Conservation (phyloP, 2,329 filamentous ascomycete species). For the Bipolaris victoriae region DNA sequence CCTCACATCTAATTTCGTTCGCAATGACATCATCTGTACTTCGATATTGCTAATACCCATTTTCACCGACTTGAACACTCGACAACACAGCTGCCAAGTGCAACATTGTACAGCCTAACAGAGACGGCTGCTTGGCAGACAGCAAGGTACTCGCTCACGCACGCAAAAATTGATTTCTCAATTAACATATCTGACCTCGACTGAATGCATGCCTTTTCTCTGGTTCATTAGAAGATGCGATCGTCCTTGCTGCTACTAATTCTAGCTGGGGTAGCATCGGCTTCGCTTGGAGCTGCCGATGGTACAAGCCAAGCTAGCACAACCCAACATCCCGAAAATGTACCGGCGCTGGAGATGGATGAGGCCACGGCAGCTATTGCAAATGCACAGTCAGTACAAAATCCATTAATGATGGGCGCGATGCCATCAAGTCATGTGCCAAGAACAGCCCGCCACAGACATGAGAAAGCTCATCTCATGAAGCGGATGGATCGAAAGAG, state of each 20-base stretch:
- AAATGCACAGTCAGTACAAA: conserved; percentile 6
- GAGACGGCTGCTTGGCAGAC: conserved; percentile 24
- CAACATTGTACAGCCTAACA: not conserved
- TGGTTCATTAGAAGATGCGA: not conserved
- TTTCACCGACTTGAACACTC: not conserved
- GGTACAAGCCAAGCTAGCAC: not conserved
- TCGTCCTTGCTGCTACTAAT: conserved; percentile 4
- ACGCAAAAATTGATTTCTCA: not conserved
- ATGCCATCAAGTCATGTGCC: conserved; percentile 11
- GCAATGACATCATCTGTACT: not conserved
- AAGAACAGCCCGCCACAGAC: conserved; percentile 22
- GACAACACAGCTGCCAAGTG: not conserved
- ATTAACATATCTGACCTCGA: not conserved
- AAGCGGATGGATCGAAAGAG: conserved; percentile 26
- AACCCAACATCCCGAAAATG: not conserved
- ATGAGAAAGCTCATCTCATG: conserved; percentile 28
- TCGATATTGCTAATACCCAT: not conserved
- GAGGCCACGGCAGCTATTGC: not conserved
- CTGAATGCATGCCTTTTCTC: not conserved
- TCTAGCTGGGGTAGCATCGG: not conserved
- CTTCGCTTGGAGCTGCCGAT: not conserved
- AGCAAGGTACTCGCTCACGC: conserved; percentile 33
- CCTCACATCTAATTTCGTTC: not conserved
- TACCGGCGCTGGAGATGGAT: not conserved
- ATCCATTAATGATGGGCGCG: conserved; percentile 15